Evolutionary conservation across 1,139 yeast species (phyloP).

Genomic region (Williopsis jadinii): DNA sequence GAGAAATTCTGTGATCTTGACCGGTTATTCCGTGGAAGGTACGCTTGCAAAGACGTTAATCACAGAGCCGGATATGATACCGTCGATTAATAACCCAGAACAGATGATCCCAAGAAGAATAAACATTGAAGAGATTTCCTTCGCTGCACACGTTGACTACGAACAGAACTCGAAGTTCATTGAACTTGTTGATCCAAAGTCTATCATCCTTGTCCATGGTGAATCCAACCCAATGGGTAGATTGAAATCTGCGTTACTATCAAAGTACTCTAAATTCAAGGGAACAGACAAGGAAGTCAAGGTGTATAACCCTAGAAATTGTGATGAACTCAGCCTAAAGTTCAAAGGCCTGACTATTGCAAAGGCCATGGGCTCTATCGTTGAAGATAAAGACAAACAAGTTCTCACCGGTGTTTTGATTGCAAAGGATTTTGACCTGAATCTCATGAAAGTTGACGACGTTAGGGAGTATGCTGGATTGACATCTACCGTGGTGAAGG

Average conservation of each 20-base stretch:
- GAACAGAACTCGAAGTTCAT: constrained; percentile 89
- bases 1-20: constrained; percentile 75
- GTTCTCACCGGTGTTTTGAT: constrained; percentile 83
- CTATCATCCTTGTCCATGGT: constrained; percentile 92
- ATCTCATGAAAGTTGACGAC: constrained; percentile 75
- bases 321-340: constrained; percentile 69
- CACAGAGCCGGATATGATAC: constrained; percentile 84
- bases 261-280: constrained; percentile 75
- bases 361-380: constrained; percentile 74
- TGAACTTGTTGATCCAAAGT: constrained; percentile 77
- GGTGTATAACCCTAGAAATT: constrained; percentile 88
- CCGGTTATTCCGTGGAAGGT: constrained; percentile 98
- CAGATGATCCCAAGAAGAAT: constrained; percentile 79
- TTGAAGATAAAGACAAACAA: constrained; percentile 37
- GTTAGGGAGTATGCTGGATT: constrained; percentile 84
- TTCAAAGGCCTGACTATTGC: constrained; percentile 85
- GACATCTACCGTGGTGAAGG: constrained; percentile 78
- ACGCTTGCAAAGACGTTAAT: constrained; percentile 90
- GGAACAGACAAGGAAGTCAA: constrained; percentile 90
- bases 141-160: constrained; percentile 98
- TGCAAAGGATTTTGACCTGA: constrained; percentile 84
- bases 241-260: constrained; percentile 81
- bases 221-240: constrained; percentile 98
- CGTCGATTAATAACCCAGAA: constrained; percentile 74
- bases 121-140: constrained; percentile 89